These are phyloP conservation scores for Acanthamoeba sp. DNA, from an alignment of 208 protist genomes.

Conservation along the genomic window DNA sequence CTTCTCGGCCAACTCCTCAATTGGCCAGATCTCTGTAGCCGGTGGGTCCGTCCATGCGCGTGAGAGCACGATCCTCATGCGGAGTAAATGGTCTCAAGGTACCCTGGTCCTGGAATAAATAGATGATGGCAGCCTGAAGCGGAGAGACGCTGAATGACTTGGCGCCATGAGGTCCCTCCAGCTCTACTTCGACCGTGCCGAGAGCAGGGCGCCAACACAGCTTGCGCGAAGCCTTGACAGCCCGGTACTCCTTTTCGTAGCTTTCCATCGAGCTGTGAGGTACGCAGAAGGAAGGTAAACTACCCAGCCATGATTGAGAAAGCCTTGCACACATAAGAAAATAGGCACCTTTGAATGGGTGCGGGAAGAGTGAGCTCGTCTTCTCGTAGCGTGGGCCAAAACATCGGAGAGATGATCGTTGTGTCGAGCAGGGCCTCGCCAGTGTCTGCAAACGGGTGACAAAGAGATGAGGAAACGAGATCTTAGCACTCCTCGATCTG, in stretches of 20 bases:
- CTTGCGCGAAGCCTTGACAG: slow-evolving; percentile 23
- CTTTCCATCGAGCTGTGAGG: slow-evolving; percentile 21
- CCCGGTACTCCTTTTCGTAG: slow-evolving; percentile 41
- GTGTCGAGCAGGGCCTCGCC: slow-evolving; percentile 7
- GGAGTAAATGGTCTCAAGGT: background rate
- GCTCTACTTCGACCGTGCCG: slow-evolving; percentile 51
- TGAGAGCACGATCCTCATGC: background rate
- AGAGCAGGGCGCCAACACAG: slow-evolving; percentile 26
- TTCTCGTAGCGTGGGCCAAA: slow-evolving; percentile 59
- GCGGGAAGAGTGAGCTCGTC: slow-evolving; percentile 51
- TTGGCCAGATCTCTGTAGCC: slow-evolving; percentile 6
- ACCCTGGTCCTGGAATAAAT: slow-evolving; percentile 68
- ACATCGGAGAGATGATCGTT: slow-evolving; percentile 59
- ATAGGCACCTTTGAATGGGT: background rate
- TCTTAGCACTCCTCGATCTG: too few relatives aligned
- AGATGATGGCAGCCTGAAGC: slow-evolving; percentile 64
- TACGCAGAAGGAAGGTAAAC: background rate
- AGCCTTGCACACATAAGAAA: background rate
- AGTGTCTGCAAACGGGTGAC: background rate
- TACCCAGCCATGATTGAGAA: background rate
- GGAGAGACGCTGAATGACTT: slow-evolving; percentile 16
- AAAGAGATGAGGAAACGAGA: background rate
- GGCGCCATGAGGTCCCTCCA: slow-evolving; percentile 7
- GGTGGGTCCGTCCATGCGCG: too few relatives aligned
- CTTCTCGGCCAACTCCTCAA: slow-evolving; percentile 35